These are phyloP conservation scores for Helichrysum umbraculigerum DNA, from an alignment of 129 eudicot species.

Conservation along the genomic window DNA sequence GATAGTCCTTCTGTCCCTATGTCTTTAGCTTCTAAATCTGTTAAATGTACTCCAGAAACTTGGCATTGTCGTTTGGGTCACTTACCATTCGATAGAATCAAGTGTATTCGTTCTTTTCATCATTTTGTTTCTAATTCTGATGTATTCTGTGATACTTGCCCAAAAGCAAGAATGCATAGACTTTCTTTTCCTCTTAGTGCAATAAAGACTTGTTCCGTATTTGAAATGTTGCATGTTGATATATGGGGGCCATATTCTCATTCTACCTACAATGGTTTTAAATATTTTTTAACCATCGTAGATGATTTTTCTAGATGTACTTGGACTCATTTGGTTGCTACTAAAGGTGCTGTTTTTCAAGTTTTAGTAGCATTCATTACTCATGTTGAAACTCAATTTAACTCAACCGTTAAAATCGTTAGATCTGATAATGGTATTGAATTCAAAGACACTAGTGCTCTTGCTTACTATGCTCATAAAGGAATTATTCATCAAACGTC, in stretches of 20 bases:
- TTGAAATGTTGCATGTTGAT: conserved; percentile 4
- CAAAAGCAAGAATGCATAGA: neutral
- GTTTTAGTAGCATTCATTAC: no score
- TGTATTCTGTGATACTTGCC: neutral
- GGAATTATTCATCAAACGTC: neutral
- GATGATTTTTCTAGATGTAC: neutral
- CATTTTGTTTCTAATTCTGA: no score
- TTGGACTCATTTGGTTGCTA: neutral
- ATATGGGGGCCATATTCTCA: neutral
- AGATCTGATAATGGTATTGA: neutral
- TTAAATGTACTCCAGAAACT: neutral
- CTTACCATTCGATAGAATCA: neutral
- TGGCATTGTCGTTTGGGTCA: neutral
- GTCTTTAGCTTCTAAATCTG: neutral
- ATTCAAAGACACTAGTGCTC: neutral
- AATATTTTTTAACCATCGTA: neutral
- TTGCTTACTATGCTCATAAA: neutral
- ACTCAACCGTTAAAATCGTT: neutral
- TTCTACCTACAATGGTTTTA: neutral
- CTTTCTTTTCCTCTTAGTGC: neutral
- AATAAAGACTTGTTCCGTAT: neutral
- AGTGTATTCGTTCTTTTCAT: neutral
- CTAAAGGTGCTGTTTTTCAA: no score
- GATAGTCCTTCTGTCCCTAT: neutral
- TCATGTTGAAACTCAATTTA: neutral